Conservation (phyloP, 129 eudicot species). For the Sambucus nigra region DNA sequence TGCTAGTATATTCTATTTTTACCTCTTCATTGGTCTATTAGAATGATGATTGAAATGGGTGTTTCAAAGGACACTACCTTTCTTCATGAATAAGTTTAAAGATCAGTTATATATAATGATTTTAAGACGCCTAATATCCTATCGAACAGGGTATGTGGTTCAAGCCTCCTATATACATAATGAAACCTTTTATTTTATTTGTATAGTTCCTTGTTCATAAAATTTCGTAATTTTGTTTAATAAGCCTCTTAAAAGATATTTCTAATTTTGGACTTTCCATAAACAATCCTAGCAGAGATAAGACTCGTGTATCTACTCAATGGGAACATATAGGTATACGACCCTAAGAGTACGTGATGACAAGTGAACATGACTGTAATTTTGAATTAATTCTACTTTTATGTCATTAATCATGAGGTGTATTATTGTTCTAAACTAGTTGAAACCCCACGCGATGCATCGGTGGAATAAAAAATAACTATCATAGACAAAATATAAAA, state of each 20-base stretch:
- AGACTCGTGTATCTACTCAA: conserved; percentile 79
- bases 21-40: conserved; percentile 82
- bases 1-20: too few relatives aligned
- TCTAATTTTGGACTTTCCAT: conserved; percentile 98
- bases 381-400: too few relatives aligned
- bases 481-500: too few relatives aligned
- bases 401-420: too few relatives aligned
- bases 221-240: not conserved
- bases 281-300: conserved; percentile 87
- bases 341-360: conserved; percentile 92
- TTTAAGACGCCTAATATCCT: conserved; percentile 77
- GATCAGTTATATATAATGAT: conserved; percentile 88
- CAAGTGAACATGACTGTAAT: conserved; percentile 36
- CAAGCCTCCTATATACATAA: conserved; percentile 1
- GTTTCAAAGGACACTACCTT: conserved; percentile 93
- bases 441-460: too few relatives aligned
- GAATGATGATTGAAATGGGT: conserved; percentile 85
- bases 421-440: too few relatives aligned
- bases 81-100: conserved; percentile 87
- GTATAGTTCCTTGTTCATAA: not conserved
- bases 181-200: too few relatives aligned
- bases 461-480: too few relatives aligned
- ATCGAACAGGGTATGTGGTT: conserved; percentile 60
- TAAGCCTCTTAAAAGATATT: conserved; percentile 3
- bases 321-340: conserved; percentile 94